Base-by-base conservation (phyloP, 139 green algal genomes). In the Penium margaritaceum region DNA sequence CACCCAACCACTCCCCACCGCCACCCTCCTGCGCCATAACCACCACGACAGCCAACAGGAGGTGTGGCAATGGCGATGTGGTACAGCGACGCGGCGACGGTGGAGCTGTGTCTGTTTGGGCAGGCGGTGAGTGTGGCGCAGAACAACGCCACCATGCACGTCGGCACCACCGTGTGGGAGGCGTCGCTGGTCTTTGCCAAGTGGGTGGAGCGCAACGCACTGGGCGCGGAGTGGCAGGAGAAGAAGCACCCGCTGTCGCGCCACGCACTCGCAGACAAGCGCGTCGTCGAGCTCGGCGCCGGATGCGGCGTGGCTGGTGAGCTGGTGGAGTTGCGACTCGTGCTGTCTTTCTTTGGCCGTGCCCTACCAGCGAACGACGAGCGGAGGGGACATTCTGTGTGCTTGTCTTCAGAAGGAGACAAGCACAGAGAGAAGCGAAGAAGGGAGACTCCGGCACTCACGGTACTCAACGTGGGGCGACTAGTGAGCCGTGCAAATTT, bases 151-250 rank as follows among this genome's bases (percentile, higher is more conserved):
- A 72, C 41, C 5, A 62, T 72, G 38, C 36, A 72, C 6, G 64
- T 72, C 24, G 64, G 64, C 5, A 72, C 64, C 17, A 63, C 64
- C 3, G 64, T 72, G 5, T 72, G 64, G 64, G 64, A 72, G 64
- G 64, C 36, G 5, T 62, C 36, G 5, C 38, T 72, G 64, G 64
- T 62, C 35, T 5, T 61, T 3, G 64, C 64, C 38, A 60, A 21
- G 36, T 72, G 64, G 64, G 35, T 72, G 5, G 64, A 72, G 19
- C 9, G 15, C 12, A 54, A 54, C 37, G n/a, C n/a, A n/a, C n/a
- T n/a, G n/a, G n/a, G n/a, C n/a, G n/a, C n/a, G n/a, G n/a, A n/a
- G n/a, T n/a, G n/a, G n/a, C n/a, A 32, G 14, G 14, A 29, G 19
- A 24, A 51, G 37, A 21, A 27, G 12, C 9, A 14, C 9, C 9